Base-by-base conservation (phyloP, 202 grass and related monocot species). In the Carex sylvatica region DNA sequence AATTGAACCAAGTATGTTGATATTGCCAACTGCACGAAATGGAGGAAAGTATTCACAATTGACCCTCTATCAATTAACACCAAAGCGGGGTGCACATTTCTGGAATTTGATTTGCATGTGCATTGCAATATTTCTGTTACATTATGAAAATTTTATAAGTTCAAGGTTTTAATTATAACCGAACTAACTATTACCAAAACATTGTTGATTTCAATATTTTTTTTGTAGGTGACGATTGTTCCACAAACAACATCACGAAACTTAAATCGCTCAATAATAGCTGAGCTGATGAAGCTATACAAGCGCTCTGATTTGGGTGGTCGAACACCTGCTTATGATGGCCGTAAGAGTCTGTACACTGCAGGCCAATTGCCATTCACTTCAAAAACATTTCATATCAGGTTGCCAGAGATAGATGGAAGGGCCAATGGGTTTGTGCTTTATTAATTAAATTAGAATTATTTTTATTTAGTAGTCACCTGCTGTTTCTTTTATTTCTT, bases 271-370 rank as follows among this genome's bases (percentile, higher is more conserved):
- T 84, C 85, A 68, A 79, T 97, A 31, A 83, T 97, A 79, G 53
- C 84, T 74, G 88, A 94, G 80, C 66, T 94, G 55, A 86, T 92
- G 40, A 89, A 59, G 44, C 38, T 87, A 10, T 76, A 94, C n/a
- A 84, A 84, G 67, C 24, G 19, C 35, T 78, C 91, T 24, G 84
- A 84, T 79, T 79, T 97, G 42, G 94, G 94, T 74, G 89, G 90
- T 9, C 84, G 86, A 18, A 78, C 90, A 56, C 89, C 90, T 22
- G 90, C 68, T 23, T 94, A 94, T 85, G 91, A 97, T 91, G 91
- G 89, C 23, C 76, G 89, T 55, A 94, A 92, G 72, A 92, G 85
- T 82, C 81, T 97, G 7, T 92, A 94, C 76, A 92, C 90, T 1
- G 91, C 90, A 51, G 91, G 86, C 9, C 70, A 85, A 23, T 80